These are phyloP conservation scores for Boletus huronensis DNA, from an alignment of 768 basidiomycete genomes.

Conservation along the genomic window DNA sequence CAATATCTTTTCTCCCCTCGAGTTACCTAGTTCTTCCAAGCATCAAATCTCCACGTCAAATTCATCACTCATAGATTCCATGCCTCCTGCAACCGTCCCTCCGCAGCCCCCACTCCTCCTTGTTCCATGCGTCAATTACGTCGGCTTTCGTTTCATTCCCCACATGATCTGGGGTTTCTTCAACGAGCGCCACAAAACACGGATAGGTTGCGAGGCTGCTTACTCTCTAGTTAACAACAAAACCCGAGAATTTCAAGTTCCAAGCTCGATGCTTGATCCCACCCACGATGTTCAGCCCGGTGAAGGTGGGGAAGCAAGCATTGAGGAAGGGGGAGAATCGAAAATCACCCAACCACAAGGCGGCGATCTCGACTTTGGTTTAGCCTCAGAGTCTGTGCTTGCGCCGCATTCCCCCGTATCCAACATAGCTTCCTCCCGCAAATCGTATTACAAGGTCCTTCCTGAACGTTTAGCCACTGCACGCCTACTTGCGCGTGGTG, in stretches of 20 bases:
- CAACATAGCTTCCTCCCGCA: constrained; percentile 65
- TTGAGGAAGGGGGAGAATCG: constrained; percentile 7
- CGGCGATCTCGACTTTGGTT: constrained; percentile 76
- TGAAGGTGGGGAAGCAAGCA: constrained; percentile 1
- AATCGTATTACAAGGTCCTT: constrained; percentile 73
- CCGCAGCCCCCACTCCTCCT: constrained; percentile 77
- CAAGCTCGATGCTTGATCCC: constrained; percentile 16
- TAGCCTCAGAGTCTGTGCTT: constrained; percentile 62
- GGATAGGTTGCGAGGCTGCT: constrained; percentile 75
- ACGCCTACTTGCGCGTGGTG: constrained; percentile 69
- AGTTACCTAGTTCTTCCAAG: constrained; percentile 19
- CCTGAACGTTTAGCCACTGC: constrained; percentile 64
- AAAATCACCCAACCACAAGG: constrained; percentile 16
- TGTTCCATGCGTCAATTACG: constrained; percentile 67
- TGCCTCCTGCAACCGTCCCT: constrained; percentile 57
- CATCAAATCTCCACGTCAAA: constrained; percentile 15
- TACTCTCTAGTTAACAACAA: constrained; percentile 63
- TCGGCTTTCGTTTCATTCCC: constrained; percentile 83
- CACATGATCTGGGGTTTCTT: constrained; percentile 92
- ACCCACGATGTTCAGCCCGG: constrained; percentile 17
- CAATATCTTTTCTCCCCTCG: constrained; percentile 33
- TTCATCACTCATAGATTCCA: constrained; percentile 36
- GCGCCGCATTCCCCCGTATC: constrained; percentile 58
- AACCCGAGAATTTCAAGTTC: constrained; percentile 57
- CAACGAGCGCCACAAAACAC: constrained; percentile 81